Percentiles rank a stretch among this genome's conserved stretches.
phyloP scores from a whole-genome alignment of 768 basidiomycete species.

The Xerocomus spinulosus region DNA sequence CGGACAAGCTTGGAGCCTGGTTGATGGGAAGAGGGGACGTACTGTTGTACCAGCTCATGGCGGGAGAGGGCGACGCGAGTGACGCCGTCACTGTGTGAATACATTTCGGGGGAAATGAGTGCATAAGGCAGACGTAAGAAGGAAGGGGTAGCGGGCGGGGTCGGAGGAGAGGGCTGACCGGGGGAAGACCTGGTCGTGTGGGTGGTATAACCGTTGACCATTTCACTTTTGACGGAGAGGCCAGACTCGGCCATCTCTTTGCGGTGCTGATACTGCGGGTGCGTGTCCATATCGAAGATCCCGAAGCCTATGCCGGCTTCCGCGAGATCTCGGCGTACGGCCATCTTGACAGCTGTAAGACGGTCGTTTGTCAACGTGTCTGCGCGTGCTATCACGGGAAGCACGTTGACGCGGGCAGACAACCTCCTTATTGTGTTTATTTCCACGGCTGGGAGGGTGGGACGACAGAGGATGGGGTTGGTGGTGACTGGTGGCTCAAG shows the following conservation, averaged over 20 bases:
- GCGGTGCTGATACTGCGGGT: conserved; percentile 42
- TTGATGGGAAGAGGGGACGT: conserved; percentile 55
- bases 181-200: conserved; percentile 50
- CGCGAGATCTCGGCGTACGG: conserved; percentile 75
- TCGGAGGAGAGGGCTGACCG: conserved; percentile 57
- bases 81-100: conserved; percentile 81
- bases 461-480: conserved; percentile 62
- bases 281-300: conserved; percentile 76
- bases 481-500: conserved; percentile 75
- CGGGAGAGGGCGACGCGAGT: conserved; percentile 52
- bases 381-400: conserved; percentile 79
- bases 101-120: conserved; percentile 77
- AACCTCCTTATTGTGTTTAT: conserved; percentile 75
- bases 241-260: conserved; percentile 41
- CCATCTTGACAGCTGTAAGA: conserved; percentile 72
- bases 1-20: conserved; percentile 44
- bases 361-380: conserved; percentile 81
- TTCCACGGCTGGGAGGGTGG: conserved; percentile 65
- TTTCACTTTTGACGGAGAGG: conserved; percentile 45
- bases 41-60: conserved; percentile 69
- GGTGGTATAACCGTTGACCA: conserved; percentile 47
- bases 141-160: conserved; percentile 58
- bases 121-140: conserved; percentile 75
- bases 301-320: conserved; percentile 86
- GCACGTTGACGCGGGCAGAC: conserved; percentile 79